Evolutionary conservation across 345 rosid species (phyloP), one percentile per base, ranked within the genome.

Genomic region (Heritiera fomes): DNA sequence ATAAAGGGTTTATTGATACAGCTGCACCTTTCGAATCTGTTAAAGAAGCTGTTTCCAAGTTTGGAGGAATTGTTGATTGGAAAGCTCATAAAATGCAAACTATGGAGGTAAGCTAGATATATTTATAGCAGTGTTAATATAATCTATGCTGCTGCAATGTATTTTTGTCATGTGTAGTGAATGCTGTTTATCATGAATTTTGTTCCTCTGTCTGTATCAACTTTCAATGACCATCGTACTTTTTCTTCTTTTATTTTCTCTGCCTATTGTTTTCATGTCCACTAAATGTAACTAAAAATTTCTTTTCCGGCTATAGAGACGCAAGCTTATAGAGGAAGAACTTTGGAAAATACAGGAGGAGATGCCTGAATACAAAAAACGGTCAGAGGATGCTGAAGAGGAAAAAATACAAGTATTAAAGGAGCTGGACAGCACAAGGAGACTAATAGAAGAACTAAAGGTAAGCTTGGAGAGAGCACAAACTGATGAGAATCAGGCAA

Each of bases 11-110:
- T 10, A 91, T 95, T 58, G 99, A 95, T 80, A 95, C 97, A 67
- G 84, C 90, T 10, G 91, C 98, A 45, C 99, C 98, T 77, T 81
- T 95, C 73, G 98, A 95, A 83, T 93, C 98, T 28, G 99, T 95
- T 75, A 93, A 95, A 87, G 92, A 91, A 80, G 99, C 90, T 63
- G 99, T 93, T 81, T 93, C 98, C 59, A 95, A 93, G 86, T 93
- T 95, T 78, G 99, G 99, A 17, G 98, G 96, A 74, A 93, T 91
- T 76, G 91, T 91, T 55, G 99, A 95, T 73, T 93, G 99, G 99
- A 95, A 93, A 87, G 99, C 94, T 60, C 98, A 95, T 77, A 88
- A 82, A 86, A 77, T 90, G 84, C 87, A 92, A 87, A 90, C 91
- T 18, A 87, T 91, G 75, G 96, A 93, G 97, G 99, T 95, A 89